Base-by-base conservation (phyloP, 441 rosid genomes). In the Croton laevigatus region DNA sequence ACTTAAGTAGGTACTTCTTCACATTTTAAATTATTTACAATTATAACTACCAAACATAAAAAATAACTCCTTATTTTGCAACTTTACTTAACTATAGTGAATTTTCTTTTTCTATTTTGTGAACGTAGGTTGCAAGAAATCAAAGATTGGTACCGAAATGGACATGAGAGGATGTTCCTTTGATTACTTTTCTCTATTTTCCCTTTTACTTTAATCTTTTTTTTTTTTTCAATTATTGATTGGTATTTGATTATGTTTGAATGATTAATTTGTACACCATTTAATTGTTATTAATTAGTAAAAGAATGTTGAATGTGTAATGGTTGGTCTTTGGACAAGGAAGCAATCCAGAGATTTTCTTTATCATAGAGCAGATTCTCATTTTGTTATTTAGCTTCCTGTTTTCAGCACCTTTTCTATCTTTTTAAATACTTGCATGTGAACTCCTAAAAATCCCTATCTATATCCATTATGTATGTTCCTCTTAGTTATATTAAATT, bases 131-230 rank as follows among this genome's bases (percentile, higher is more conserved):
- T 60, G 72, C 60, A 55, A 73, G 78, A 76, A 71, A 48, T 36
- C 36, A 52, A 45, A 68, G 79, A 74, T 32, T 81, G 59, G 71
- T 65, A 80, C 60, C 57, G 81, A 74, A 73, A 72, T 78, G 78
- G 83, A 84, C 87, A 85, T 84, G 89, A 82, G 73, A 76, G 85
- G 87, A 83, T 85, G 84, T 67, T 20, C 20, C 16, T 32, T 61
- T 23, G 46, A 42, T 62, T 34, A 19, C 46, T 40, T 58, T 59
- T 54, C 52, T 42, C n/a, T n/a, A n/a, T n/a, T n/a, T n/a, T n/a
- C n/a, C n/a, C n/a, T n/a, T n/a, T n/a, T n/a, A n/a, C n/a, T n/a
- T n/a, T n/a, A n/a, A n/a, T n/a, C n/a, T n/a, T n/a, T n/a, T 53
- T 69, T 59, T 23, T 23, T 14, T 0, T 42, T 23, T 17, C 49